Evolutionary conservation across 139 green algal species (phyloP), one percentile per base, ranked within the genome.

Genomic region (Coelastrella sp.): DNA sequence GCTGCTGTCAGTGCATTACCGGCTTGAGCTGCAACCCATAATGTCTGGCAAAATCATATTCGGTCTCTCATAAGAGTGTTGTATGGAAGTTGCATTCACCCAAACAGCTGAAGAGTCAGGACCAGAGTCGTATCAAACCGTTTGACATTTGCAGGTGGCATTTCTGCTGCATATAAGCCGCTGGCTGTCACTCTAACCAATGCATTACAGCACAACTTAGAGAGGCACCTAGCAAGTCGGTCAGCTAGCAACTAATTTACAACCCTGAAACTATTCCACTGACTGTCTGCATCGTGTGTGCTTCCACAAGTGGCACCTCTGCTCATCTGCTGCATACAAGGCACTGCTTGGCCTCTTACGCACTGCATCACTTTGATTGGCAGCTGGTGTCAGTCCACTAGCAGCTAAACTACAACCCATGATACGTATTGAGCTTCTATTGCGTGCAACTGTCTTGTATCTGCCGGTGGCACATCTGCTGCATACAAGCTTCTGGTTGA

Each of bases 401-500:
- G 82, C 82, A 8, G 64, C 82, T 7, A 47, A 47, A 47, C 32
- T 47, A 47, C 32, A 47, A 47, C 32, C 32, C 32, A 47, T 47
- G 32, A 47, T 47, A 47, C 32, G 1, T 47, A 47, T n/a, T n/a
- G n/a, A n/a, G n/a, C n/a, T n/a, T n/a, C n/a, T n/a, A 56, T 71
- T 71, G 61, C 61, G 8, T 10, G 10, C 61, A 19, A 13, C 10
- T 47, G 32, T 47, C 32, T 19, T 71, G 11, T 4, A 68, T 85
- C 7, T 13, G 11, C 61, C 8, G 61, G 61, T 71, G 61, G 61
- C 11, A 71, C 61, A 16, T 74, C 59, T 10, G 82, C 82, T 2
- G 64, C 82, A 14, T 77, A 17, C 82, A 87, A 79, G 82, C 82
- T 64, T 5, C 64, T 87, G 64, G 64, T 47, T 13, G 82, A 77